Base-by-base conservation (phyloP, 768 basidiomycete species). In the Dacryopinax primogenitus region DNA sequence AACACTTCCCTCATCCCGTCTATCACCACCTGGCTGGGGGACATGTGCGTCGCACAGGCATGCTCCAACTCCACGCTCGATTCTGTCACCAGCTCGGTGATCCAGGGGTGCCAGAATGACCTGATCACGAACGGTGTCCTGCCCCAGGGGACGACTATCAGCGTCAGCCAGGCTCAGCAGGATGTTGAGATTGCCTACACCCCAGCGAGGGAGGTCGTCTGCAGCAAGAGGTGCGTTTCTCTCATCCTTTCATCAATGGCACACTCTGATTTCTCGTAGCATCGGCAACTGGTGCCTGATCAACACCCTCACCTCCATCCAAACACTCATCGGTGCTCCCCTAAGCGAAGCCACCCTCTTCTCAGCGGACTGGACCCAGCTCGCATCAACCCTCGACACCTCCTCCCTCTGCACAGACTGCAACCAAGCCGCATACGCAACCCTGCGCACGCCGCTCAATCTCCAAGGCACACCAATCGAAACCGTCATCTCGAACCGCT, bases 41-140 rank as follows among this genome's bases (percentile, higher is more conserved):
- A 80, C 58, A 36, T 86, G 63, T 88, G 87, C 71, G 68, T 78
- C 18, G 74, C 76, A 51, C 74, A 74, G 1, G 72, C 81, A 9
- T 88, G 87, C 72, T 81, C 77, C 69, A 86, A 89, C 67, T 74
- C 74, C 21, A 84, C 86, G 0, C 77, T 90, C 11, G 73, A 84
- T 21, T 70, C 76, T 1, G 76, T 88, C 47, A 80, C 84, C 7
- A 70, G 76, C 33, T 84, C 83, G 69, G 63, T 86, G 58, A 83
- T 83, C 0, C 69, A 72, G 3, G 83, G 83, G 32, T 86, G 84
- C 72, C 68, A 76, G 16, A 68, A 71, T 33, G 80, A 82, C 36
- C 32, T 67, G 1, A 21, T 3, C 15, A 13, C 74, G 32, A 37
- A 69, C 45, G 37, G 18, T 16, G 65, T 62, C 51, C 35, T 64